Evolutionary conservation across 2,329 filamentous ascomycete genomes (phyloP).

Genomic region (Penicillium sp.): DNA sequence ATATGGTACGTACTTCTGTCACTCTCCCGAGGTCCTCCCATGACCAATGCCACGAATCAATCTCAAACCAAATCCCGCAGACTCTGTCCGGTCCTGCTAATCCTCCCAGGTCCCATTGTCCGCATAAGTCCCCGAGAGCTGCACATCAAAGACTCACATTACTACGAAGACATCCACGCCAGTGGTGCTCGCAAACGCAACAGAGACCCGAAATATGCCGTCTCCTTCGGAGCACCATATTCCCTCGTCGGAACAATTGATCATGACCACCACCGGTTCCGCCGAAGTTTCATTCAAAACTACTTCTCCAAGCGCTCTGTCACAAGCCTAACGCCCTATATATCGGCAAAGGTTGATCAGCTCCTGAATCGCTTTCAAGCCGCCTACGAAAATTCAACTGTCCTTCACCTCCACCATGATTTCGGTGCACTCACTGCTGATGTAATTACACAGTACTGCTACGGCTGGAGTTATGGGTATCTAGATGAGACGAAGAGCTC

Average conservation of each 20-base stretch:
- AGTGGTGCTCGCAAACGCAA: slow-evolving; percentile 15
- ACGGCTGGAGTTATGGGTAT: slow-evolving; percentile 34
- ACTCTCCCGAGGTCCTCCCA: neutral
- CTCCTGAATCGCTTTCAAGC: slow-evolving; percentile 27
- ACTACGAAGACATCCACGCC: slow-evolving; percentile 36
- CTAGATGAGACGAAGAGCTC: slow-evolving; percentile 28
- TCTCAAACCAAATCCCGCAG: neutral
- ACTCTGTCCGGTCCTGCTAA: neutral
- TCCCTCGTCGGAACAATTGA: slow-evolving; percentile 34
- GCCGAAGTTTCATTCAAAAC: slow-evolving; percentile 42
- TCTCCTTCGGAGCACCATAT: slow-evolving; percentile 17
- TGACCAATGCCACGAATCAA: neutral
- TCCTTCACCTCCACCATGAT: slow-evolving; percentile 25
- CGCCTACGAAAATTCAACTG: slow-evolving; percentile 10
- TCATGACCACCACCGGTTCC: slow-evolving; percentile 44
- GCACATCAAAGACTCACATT: slow-evolving; percentile 38
- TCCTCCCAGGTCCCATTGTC: slow-evolving; percentile 31
- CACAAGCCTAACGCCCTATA: slow-evolving; percentile 36
- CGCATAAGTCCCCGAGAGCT: slow-evolving; percentile 40
- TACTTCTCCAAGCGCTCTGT: slow-evolving; percentile 49
- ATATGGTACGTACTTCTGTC: slow-evolving; percentile 28
- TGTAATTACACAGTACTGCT: slow-evolving; percentile 41
- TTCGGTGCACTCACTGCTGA: slow-evolving; percentile 36
- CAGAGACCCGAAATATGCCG: slow-evolving; percentile 20
- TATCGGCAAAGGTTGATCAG: slow-evolving; percentile 35